These are phyloP conservation scores for Dictyostelium citrinum DNA, from an alignment of 78 protist genomes.

Conservation along the genomic window DNA sequence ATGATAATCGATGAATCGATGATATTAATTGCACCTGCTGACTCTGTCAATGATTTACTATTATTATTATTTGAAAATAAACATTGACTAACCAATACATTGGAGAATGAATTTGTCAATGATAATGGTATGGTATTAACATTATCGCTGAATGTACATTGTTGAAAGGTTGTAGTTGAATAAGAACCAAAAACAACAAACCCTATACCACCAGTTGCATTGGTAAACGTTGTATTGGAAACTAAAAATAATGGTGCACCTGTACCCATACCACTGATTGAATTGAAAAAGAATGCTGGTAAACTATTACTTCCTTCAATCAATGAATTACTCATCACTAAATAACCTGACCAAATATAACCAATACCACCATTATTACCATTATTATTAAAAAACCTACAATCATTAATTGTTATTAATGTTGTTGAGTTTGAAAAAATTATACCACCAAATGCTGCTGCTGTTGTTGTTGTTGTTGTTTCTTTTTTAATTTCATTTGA, in stretches of 20 bases:
- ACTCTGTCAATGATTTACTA: not conserved
- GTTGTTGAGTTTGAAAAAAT: not conserved
- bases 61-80: not conserved
- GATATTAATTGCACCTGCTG: not conserved
- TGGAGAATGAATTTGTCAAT: not conserved
- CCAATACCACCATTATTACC: not conserved
- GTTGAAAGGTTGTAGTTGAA: not conserved
- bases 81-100: not conserved
- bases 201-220: not conserved
- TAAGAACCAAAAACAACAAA: not conserved
- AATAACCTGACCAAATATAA: not conserved
- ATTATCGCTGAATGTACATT: not conserved
- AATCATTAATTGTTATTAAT: not conserved
- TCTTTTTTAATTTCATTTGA: not conserved
- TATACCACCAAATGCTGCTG: not conserved
- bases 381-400: not conserved
- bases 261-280: not conserved
- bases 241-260: not conserved
- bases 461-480: not conserved
- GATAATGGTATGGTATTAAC: not conserved
- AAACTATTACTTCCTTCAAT: not conserved
- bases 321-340: not conserved
- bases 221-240: not conserved
- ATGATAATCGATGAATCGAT: not conserved
- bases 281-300: not conserved